Evolutionary conservation across 345 rosid species (phyloP).

Genomic region (Salix viminalis): DNA sequence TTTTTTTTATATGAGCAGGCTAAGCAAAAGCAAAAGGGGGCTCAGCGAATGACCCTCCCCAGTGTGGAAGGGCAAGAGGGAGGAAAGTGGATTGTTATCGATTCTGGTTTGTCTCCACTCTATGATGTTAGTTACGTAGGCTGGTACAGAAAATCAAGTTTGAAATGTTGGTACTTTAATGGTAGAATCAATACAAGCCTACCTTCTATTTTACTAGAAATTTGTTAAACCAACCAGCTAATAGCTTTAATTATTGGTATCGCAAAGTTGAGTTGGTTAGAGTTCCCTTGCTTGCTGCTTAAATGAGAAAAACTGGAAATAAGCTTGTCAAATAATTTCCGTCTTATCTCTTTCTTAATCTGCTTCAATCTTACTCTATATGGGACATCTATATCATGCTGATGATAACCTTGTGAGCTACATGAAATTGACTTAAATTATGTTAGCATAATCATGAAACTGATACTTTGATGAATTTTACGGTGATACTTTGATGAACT

Average conservation of each 20-base stretch:
- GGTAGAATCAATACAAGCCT: too few species aligned
- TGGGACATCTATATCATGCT: not conserved
- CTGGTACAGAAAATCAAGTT: not conserved
- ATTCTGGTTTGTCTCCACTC: constrained; percentile 53
- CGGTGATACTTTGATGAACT: not conserved
- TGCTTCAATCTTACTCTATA: not conserved
- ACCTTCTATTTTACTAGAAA: not conserved
- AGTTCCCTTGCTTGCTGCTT: not conserved
- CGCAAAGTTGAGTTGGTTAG: not conserved
- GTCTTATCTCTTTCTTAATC: not conserved
- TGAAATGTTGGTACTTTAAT: not conserved
- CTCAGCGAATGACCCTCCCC: constrained; percentile 50
- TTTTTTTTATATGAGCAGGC: constrained; percentile 42
- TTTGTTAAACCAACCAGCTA: not conserved
- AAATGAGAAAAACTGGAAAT: not conserved
- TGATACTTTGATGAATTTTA: not conserved
- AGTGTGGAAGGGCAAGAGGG: constrained; percentile 63
- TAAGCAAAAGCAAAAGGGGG: constrained; percentile 81
- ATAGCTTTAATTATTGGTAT: not conserved
- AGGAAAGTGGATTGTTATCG: constrained; percentile 83
- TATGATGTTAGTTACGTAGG: not conserved
- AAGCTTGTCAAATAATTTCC: not conserved
- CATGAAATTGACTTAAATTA: not conserved
- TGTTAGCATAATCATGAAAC: not conserved
- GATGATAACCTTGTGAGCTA: not conserved